A percentile compares a stretch with the other conserved stretches of the same genome.
phyloP scores from a whole-genome alignment of 495 filamentous ascomycete species.

The Aspergillus taichungensis region DNA sequence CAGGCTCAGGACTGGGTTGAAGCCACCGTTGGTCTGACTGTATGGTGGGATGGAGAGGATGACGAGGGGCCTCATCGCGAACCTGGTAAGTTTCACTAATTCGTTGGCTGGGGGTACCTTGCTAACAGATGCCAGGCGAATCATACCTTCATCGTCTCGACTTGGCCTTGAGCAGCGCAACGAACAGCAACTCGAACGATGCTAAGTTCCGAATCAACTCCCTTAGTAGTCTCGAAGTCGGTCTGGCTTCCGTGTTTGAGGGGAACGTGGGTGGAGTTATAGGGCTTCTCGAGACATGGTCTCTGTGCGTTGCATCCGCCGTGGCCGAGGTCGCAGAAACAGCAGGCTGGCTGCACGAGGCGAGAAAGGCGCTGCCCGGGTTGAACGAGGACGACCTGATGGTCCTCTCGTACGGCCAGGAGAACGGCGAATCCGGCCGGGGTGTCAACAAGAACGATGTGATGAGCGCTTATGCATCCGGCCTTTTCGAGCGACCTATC shows the following conservation, averaged over 20 bases:
- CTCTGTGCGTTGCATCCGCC: conserved; percentile 61
- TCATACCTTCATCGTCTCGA: conserved; percentile 44
- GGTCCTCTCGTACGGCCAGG: conserved; percentile 48
- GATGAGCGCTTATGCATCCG: conserved; percentile 60
- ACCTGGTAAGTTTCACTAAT: conserved; percentile 1
- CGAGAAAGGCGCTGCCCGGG: conserved; percentile 23
- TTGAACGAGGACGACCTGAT: conserved; percentile 53
- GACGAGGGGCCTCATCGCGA: conserved; percentile 23
- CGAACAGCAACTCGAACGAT: conserved; percentile 35
- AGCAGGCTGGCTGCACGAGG: conserved; percentile 59
- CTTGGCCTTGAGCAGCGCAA: conserved; percentile 41
- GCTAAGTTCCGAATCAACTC: conserved; percentile 59
- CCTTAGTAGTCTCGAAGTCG: conserved; percentile 63
- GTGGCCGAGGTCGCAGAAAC: conserved; percentile 70
- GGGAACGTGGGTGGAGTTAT: conserved; percentile 65
- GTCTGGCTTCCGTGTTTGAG: conserved; percentile 68
- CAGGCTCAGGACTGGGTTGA: conserved; percentile 79
- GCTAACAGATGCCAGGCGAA: conserved; percentile 25
- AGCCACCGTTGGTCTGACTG: conserved; percentile 66
- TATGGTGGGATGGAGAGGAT: conserved; percentile 82
- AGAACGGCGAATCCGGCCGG: conserved; percentile 8
- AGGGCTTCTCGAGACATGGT: conserved; percentile 67
- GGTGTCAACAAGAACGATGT: conserved; percentile 54
- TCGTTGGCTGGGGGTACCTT: conserved; percentile 32
- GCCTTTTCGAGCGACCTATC: conserved; percentile 36